Conservation (phyloP, 1,284 basidiomycete genomes). For the Apiotrichum sp. region DNA sequence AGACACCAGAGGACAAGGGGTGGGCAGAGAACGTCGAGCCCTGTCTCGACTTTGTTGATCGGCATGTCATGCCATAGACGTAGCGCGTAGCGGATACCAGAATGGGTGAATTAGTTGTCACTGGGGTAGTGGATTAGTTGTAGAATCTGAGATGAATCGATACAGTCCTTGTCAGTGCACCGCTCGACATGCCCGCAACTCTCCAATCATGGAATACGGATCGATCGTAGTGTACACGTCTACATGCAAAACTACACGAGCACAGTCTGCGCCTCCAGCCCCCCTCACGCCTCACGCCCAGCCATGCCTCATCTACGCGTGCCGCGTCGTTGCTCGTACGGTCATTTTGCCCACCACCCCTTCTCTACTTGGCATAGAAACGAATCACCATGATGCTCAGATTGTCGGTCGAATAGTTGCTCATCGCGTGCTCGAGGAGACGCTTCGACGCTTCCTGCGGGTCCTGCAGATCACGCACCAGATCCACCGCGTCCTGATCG, state of each 20-base stretch:
- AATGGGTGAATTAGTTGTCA: too few species aligned
- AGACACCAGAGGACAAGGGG: conserved; percentile 21
- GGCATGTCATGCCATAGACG: conserved; percentile 7
- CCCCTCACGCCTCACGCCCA: too few species aligned
- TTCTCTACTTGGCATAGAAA: conserved; percentile 1
- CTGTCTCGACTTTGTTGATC: conserved; percentile 23
- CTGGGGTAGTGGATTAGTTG: too few species aligned
- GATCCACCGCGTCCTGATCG: conserved; percentile 86
- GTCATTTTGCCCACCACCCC: too few species aligned
- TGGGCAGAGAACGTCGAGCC: conserved; percentile 26
- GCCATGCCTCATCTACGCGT: background rate
- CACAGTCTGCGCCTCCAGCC: background rate
- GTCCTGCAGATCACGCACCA: conserved; percentile 67
- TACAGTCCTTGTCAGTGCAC: too few species aligned
- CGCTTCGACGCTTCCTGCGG: conserved; percentile 74
- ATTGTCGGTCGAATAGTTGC: conserved; percentile 48
- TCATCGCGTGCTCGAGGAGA: conserved; percentile 78
- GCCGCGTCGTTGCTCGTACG: background rate
- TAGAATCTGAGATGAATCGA: too few species aligned
- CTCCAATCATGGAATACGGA: too few species aligned
- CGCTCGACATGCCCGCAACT: too few species aligned
- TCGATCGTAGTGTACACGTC: background rate
- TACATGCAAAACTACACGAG: background rate
- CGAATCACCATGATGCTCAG: conserved; percentile 17
- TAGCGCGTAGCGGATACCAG: background rate